A percentile compares a stretch with the other conserved stretches of the same genome.
Evolutionary conservation across 176 grass and related monocot species (phyloP).

Genomic region (Bolboschoenus planiculmis): DNA sequence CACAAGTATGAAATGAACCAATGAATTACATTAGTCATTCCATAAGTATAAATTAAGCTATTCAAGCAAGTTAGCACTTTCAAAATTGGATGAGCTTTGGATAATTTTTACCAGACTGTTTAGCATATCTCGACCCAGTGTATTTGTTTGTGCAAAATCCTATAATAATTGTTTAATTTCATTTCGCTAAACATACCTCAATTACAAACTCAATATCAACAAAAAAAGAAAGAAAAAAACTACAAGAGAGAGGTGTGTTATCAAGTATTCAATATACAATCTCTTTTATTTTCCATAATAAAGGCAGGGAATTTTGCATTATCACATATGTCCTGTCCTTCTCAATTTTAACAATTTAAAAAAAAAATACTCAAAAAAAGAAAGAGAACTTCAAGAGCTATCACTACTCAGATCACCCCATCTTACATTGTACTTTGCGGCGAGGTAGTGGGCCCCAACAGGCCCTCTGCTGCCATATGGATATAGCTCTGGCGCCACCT

Average conservation of each 20-base stretch:
- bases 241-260: not conserved
- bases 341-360: not conserved
- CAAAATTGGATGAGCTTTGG: too few species aligned
- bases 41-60: too few species aligned
- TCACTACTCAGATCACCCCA: slow-evolving; percentile 76
- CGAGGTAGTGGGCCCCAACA: slow-evolving; percentile 83
- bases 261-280: not conserved
- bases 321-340: not conserved
- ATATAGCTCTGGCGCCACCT: slow-evolving; percentile 76
- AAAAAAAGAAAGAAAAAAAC: not conserved
- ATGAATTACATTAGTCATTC: not conserved
- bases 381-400: not conserved
- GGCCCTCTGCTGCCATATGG: slow-evolving; percentile 89
- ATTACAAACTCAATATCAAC: not conserved
- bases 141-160: too few species aligned
- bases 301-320: not conserved
- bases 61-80: too few species aligned
- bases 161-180: too few species aligned
- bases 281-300: not conserved
- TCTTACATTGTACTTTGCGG: slow-evolving; percentile 67
- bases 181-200: not conserved
- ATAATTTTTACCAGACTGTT: too few species aligned
- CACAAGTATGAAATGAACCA: not conserved
- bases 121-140: too few species aligned
- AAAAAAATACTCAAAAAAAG: not conserved